Evolutionary conservation across 1,139 yeast genomes (phyloP).

Genomic region (Taphrina pruni): DNA sequence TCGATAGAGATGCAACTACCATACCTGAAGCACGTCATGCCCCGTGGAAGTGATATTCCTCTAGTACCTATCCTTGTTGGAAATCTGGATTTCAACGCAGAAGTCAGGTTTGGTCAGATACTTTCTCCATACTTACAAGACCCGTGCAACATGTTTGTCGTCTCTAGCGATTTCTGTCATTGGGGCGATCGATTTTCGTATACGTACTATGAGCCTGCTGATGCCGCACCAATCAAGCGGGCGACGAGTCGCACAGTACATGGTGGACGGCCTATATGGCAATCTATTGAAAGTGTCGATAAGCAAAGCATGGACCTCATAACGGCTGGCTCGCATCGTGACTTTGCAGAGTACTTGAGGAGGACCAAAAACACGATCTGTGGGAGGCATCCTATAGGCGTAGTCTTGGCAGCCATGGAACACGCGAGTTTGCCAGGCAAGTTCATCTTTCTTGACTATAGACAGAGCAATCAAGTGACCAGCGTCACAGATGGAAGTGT

Average conservation of each 20-base stretch:
- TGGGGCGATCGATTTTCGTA: slow-evolving; percentile 59
- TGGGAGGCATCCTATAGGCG: slow-evolving; percentile 82
- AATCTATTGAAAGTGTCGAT: slow-evolving; percentile 76
- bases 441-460: slow-evolving; percentile 79
- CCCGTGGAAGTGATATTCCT: slow-evolving; percentile 32
- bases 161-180: slow-evolving; percentile 93
- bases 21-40: slow-evolving; percentile 61
- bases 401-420: slow-evolving; percentile 64
- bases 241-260: slow-evolving; percentile 22
- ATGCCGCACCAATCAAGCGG: slow-evolving; percentile 43
- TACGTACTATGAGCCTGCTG: slow-evolving; percentile 46
- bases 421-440: slow-evolving; percentile 45
- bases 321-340: slow-evolving; percentile 57
- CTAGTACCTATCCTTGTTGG: slow-evolving; percentile 86
- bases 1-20: slow-evolving; percentile 96
- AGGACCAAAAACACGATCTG: slow-evolving; percentile 87
- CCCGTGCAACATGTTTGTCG: slow-evolving; percentile 68
- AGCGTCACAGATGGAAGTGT: slow-evolving; percentile 73
- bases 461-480: slow-evolving; percentile 71
- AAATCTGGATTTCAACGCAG: slow-evolving; percentile 59
- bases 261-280: slow-evolving; percentile 60
- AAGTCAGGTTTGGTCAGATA: slow-evolving; percentile 57
- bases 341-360: slow-evolving; percentile 72
- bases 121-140: slow-evolving; percentile 64
- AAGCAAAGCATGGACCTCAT: slow-evolving; percentile 63